A percentile compares a stretch with the other conserved stretches of the same genome.
Evolutionary conservation across 129 eudicot species (phyloP).

Genomic region (Flaveria ramosissima): DNA sequence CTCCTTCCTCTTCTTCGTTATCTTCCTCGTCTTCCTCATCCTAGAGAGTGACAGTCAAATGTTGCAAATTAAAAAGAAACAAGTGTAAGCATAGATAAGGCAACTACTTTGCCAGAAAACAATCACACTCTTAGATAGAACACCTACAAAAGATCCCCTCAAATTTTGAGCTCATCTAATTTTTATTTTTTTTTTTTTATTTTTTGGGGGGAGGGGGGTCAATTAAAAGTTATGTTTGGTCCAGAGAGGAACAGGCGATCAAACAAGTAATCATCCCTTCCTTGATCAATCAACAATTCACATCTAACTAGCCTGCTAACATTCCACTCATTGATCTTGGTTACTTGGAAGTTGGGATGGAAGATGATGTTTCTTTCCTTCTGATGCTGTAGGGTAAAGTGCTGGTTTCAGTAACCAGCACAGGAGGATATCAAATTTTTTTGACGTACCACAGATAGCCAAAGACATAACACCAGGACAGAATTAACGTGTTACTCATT

Average conservation of each 20-base stretch:
- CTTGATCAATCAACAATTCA: background rate
- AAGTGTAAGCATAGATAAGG: background rate
- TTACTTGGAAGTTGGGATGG: background rate
- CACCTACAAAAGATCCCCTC: background rate
- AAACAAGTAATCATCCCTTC: background rate
- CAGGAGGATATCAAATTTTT: background rate
- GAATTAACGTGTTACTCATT: background rate
- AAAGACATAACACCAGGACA: background rate
- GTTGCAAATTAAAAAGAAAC: background rate
- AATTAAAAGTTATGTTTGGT: no score
- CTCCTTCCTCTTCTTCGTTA: conserved; percentile 80
- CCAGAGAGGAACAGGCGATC: no score
- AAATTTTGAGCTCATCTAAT: background rate
- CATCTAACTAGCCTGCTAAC: background rate
- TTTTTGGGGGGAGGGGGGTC: no score
- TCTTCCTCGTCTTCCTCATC: conserved; percentile 93
- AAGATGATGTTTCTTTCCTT: background rate
- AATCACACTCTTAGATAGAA: background rate
- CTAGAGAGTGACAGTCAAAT: conserved; percentile 38
- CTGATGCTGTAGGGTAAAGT: background rate
- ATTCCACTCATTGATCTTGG: background rate
- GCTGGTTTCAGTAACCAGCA: background rate
- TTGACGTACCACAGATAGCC: background rate
- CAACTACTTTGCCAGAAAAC: background rate
- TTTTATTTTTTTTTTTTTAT: no score